These are phyloP conservation scores for Aschersonia sp. DNA, from an alignment of 2,329 filamentous ascomycete species.

Conservation along the genomic window DNA sequence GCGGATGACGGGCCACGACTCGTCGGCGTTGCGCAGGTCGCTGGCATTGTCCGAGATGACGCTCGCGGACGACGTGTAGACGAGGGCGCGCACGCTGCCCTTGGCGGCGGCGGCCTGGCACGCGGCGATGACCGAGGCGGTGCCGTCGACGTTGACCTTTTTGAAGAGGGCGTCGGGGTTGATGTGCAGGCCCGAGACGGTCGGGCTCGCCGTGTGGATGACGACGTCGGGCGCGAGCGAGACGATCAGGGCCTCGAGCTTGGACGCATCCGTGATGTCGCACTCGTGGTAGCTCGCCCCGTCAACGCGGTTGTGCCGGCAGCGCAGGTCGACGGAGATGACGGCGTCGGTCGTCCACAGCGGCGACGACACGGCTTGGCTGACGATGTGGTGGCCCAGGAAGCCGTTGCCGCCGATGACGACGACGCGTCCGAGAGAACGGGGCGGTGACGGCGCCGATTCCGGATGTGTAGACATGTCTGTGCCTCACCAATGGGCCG, in stretches of 20 bases:
- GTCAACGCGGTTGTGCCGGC: conserved; percentile 50
- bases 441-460: conserved; percentile 11
- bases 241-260: conserved; percentile 48
- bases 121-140: conserved; percentile 60
- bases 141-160: conserved; percentile 81
- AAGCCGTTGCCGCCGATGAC: conserved; percentile 78
- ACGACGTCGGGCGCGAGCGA: conserved; percentile 65
- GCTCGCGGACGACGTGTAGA: conserved; percentile 84
- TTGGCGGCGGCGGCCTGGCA: conserved; percentile 31
- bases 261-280: conserved; percentile 57
- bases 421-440: conserved; percentile 51
- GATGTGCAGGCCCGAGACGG: conserved; percentile 33
- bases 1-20: conserved; percentile 63
- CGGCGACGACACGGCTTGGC: conserved; percentile 43
- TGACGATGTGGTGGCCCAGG: conserved; percentile 69
- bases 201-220: conserved; percentile 76
- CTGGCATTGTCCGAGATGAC: conserved; percentile 69
- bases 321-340: conserved; percentile 59
- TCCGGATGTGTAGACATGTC: no score
- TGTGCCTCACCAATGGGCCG: no score
- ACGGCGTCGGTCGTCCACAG: conserved; percentile 36
- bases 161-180: conserved; percentile 49
- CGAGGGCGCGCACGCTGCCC: conserved; percentile 62
- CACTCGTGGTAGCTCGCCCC: conserved; percentile 53
- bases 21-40: conserved; percentile 74